phyloP scores from a whole-genome alignment of 495 filamentous ascomycete genomes.

The Aspergillus campestris region DNA sequence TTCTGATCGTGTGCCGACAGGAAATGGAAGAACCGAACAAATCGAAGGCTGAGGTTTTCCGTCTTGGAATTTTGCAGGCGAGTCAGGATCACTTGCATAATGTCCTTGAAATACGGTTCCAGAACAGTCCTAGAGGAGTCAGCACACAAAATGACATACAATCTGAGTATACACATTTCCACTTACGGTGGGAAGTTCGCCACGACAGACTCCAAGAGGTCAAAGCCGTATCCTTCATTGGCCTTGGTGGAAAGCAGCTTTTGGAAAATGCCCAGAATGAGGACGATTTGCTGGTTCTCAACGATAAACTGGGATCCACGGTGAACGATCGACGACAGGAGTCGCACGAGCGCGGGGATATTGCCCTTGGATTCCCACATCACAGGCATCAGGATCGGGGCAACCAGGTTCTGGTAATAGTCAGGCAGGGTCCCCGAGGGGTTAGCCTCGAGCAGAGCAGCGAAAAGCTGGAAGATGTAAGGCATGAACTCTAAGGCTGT shows the following conservation, averaged over 20 bases:
- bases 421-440: slow-evolving; percentile 62
- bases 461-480: slow-evolving; percentile 93
- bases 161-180: slow-evolving; percentile 1
- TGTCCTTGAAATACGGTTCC: slow-evolving; percentile 67
- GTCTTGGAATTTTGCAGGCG: slow-evolving; percentile 71
- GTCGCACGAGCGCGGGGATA: slow-evolving; percentile 76
- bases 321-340: slow-evolving; percentile 76
- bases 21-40: slow-evolving; percentile 88
- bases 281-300: slow-evolving; percentile 65
- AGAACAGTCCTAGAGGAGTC: slow-evolving; percentile 44
- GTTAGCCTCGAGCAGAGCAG: slow-evolving; percentile 77
- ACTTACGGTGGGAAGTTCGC: slow-evolving; percentile 61
- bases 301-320: slow-evolving; percentile 64
- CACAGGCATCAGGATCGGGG: slow-evolving; percentile 61
- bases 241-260: slow-evolving; percentile 67
- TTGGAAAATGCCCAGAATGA: slow-evolving; percentile 87
- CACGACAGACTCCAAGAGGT: slow-evolving; percentile 75
- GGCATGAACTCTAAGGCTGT: slow-evolving; percentile 74
- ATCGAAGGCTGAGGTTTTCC: slow-evolving; percentile 70
- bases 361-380: slow-evolving; percentile 91
- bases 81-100: slow-evolving; percentile 74
- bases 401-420: slow-evolving; percentile 67
- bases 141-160: slow-evolving; percentile 9
- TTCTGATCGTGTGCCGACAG: slow-evolving; percentile 66
- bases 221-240: slow-evolving; percentile 74